These are phyloP conservation scores for Candida railenensis DNA, from an alignment of 805 yeast genomes.

Conservation along the genomic window DNA sequence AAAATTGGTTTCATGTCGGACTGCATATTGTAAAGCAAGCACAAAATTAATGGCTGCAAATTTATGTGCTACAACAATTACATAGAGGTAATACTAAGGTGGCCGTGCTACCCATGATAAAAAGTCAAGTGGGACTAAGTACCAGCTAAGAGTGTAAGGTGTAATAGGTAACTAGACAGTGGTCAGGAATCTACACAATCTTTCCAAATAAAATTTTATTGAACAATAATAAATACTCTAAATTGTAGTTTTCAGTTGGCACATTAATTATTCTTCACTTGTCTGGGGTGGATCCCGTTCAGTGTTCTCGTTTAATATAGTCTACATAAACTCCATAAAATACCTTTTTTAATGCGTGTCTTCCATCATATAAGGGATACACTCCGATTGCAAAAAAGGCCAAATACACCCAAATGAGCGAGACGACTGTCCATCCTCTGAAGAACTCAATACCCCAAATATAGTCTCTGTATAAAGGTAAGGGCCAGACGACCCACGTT, in stretches of 20 bases:
- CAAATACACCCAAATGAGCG: slow-evolving; percentile 38
- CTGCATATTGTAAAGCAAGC: background rate
- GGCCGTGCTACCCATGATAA: too few relatives aligned
- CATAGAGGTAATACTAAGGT: too few relatives aligned
- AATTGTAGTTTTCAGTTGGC: too few relatives aligned
- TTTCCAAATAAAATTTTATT: too few relatives aligned
- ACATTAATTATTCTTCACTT: too few relatives aligned
- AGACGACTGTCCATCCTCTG: slow-evolving; percentile 37
- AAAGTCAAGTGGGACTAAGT: too few relatives aligned
- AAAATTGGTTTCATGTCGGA: background rate
- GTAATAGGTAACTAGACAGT: too few relatives aligned
- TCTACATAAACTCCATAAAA: slow-evolving; percentile 18
- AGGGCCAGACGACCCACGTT: slow-evolving; percentile 41
- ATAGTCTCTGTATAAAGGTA: slow-evolving; percentile 43
- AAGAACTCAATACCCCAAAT: slow-evolving; percentile 36
- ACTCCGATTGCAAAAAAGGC: slow-evolving; percentile 33
- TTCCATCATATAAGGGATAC: slow-evolving; percentile 33
- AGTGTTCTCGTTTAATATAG: slow-evolving; percentile 8
- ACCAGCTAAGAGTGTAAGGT: too few relatives aligned
- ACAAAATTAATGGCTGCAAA: background rate
- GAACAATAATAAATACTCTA: too few relatives aligned
- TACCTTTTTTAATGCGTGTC: slow-evolving; percentile 27
- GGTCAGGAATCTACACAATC: too few relatives aligned
- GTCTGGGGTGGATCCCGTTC: background rate
- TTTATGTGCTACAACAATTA: too few relatives aligned